Evolutionary conservation across 2,329 filamentous ascomycete species (phyloP), one percentile per base, ranked within the genome.

Genomic region (Sphaerulina vaccinii): DNA sequence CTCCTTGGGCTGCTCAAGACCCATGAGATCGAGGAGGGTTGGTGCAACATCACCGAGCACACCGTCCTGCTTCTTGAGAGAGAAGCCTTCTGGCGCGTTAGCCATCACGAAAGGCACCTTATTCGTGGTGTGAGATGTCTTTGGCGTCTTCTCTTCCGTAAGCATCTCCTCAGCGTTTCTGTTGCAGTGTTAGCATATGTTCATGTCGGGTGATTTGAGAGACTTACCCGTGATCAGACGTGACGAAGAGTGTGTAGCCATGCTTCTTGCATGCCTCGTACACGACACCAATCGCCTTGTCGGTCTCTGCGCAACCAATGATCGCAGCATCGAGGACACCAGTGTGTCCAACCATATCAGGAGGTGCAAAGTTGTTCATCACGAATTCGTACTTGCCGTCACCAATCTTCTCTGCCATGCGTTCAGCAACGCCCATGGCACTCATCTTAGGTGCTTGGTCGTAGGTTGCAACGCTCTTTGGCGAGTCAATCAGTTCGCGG

Each of bases 301-400:
- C 93, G 10, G 93, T 99, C 61, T 92, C 85, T 62, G 85, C 79
- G 63, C 87, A 86, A 64, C 85, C 93, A 67, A 93, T 70, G 57
- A 99, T 85, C 51, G 93, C 93, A 23, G 93, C 92, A 65, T 97
- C 86, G 75, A 97, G 97, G 55, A 96, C 90, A 69, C 93, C 93
- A 9, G 93, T 99, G 78, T 99, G 93, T 63, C 93, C 93, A 60
- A 99, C 93, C 93, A 99, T 99, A 76, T 99, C 93, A 15, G 93
- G 93, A 36, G 93, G 93, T 36, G 93, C 93, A 74, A 99, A 97
- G 84, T 99, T 99, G 85, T 97, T 96, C 93, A 99, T 99, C 73
- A 99, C 80, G 69, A 99, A 97, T 68, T 93, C 90, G 75, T 91
- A 96, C 69, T 88, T 84, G 68, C 86, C 83, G 72, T 95, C 89